These are phyloP conservation scores for Candida mesenterica DNA, from an alignment of 1,139 yeast genomes.

Conservation along the genomic window DNA sequence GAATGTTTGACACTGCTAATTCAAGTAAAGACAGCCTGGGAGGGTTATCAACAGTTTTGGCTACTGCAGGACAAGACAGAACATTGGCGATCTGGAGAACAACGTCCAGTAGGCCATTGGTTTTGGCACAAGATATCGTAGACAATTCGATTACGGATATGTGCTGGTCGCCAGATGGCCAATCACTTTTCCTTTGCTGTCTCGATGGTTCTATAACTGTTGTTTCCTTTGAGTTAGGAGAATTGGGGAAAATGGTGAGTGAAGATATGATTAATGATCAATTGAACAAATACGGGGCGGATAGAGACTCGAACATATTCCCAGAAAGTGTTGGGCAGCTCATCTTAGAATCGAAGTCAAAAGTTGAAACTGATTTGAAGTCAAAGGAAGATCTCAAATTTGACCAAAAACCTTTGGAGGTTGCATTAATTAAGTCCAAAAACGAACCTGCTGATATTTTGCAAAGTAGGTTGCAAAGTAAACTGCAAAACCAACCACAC, in stretches of 20 bases:
- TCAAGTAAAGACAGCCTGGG: conserved; percentile 11
- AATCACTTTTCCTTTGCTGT: conserved; percentile 67
- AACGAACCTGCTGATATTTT: neutral
- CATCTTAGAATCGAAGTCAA: conserved; percentile 61
- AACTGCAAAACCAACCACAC: neutral
- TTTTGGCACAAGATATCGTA: conserved; percentile 62
- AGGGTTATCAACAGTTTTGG: conserved; percentile 51
- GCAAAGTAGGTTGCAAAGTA: too few species aligned
- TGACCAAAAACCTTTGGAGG: conserved; percentile 1
- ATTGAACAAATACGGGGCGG: conserved; percentile 83
- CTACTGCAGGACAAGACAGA: conserved; percentile 80
- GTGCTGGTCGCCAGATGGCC: conserved; percentile 80
- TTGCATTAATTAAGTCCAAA: neutral
- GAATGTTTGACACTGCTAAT: conserved; percentile 40
- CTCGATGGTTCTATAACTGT: conserved; percentile 81
- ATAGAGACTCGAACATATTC: conserved; percentile 74
- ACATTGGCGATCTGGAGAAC: conserved; percentile 74
- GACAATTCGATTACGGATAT: conserved; percentile 68
- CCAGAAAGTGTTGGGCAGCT: conserved; percentile 88
- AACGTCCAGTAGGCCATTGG: conserved; percentile 55
- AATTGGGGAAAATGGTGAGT: conserved; percentile 72
- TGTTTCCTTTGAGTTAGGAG: conserved; percentile 65
- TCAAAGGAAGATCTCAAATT: conserved; percentile 7
- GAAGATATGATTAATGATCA: conserved; percentile 64
- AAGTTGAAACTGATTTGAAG: conserved; percentile 5